Conservation (phyloP, 148 eudicot species). For the Amaranthus palmeri region DNA sequence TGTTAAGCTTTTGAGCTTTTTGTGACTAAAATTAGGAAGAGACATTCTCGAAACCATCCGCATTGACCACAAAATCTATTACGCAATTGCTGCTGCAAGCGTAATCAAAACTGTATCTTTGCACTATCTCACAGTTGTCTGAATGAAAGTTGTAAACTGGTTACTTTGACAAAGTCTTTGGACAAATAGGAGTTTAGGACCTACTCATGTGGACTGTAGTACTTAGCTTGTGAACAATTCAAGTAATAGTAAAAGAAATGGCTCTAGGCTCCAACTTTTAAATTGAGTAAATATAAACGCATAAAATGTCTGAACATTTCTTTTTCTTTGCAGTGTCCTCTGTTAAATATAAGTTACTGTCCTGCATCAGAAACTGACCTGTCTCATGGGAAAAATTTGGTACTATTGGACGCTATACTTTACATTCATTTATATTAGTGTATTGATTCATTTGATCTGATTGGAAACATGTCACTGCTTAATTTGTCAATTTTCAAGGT, state of each 20-base stretch:
- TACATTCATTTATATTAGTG: not conserved
- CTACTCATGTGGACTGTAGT: not conserved
- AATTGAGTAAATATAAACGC: not conserved
- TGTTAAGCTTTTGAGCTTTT: not conserved
- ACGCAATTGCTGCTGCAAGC: too few species aligned
- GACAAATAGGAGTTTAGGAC: too few species aligned
- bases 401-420: conserved; percentile 23
- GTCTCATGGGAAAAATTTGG: conserved; percentile 68
- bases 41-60: too few species aligned
- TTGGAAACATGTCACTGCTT: conserved; percentile 1
- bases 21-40: too few species aligned
- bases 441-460: not conserved
- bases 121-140: too few species aligned
- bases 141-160: not conserved
- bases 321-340: conserved; percentile 72
- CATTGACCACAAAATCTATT: too few species aligned
- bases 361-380: conserved; percentile 79
- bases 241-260: not conserved
- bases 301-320: conserved; percentile 4
- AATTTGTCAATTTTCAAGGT: conserved; percentile 36
- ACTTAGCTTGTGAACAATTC: not conserved
- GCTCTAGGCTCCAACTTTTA: not conserved
- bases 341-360: conserved; percentile 82
- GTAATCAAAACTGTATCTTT: too few species aligned
- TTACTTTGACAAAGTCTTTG: not conserved